phyloP scores from a whole-genome alignment of 805 yeast species.

The Saccharomycopsis synnaedendra region DNA sequence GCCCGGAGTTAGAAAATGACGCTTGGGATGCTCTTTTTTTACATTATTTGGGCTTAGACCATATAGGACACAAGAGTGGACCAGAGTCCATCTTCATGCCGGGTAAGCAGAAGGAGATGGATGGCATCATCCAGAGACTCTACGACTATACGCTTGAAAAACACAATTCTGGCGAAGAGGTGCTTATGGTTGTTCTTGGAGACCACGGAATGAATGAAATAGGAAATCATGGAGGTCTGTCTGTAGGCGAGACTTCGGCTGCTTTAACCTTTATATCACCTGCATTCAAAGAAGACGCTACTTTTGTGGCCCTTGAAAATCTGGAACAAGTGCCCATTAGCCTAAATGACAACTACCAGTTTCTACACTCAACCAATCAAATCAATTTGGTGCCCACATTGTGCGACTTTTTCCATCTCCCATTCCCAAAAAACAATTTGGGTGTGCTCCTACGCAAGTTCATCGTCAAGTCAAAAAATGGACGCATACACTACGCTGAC shows the following conservation, averaged over 20 bases:
- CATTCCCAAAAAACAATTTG: constrained; percentile 60
- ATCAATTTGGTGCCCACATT: constrained; percentile 67
- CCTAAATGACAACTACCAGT: constrained; percentile 35
- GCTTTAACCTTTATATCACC: constrained; percentile 64
- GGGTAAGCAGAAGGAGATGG: constrained; percentile 80
- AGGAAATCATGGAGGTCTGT: constrained; percentile 95
- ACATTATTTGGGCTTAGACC: constrained; percentile 91
- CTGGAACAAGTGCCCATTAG: constrained; percentile 28
- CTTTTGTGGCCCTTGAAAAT: constrained; percentile 15
- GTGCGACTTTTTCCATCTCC: constrained; percentile 46
- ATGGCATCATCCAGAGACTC: constrained; percentile 42
- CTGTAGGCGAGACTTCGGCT: constrained; percentile 84
- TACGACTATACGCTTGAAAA: constrained; percentile 41
- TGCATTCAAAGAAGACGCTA: constrained; percentile 27
- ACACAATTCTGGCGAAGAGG: constrained; percentile 40
- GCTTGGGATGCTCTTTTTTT: constrained; percentile 80
- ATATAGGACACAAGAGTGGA: constrained; percentile 97
- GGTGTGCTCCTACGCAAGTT: constrained; percentile 60
- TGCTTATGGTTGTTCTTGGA: constrained; percentile 70
- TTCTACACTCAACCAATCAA: constrained; percentile 45
- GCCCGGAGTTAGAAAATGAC: constrained; percentile 35
- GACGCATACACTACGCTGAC: neutral
- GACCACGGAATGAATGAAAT: constrained; percentile 96
- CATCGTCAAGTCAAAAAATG: constrained; percentile 23
- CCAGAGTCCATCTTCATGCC: constrained; percentile 75